Percentiles rank a stretch among this genome's conserved stretches.
These are phyloP conservation scores for Aspergillus sparsus DNA, from an alignment of 495 filamentous ascomycete genomes.

Conservation along the genomic window DNA sequence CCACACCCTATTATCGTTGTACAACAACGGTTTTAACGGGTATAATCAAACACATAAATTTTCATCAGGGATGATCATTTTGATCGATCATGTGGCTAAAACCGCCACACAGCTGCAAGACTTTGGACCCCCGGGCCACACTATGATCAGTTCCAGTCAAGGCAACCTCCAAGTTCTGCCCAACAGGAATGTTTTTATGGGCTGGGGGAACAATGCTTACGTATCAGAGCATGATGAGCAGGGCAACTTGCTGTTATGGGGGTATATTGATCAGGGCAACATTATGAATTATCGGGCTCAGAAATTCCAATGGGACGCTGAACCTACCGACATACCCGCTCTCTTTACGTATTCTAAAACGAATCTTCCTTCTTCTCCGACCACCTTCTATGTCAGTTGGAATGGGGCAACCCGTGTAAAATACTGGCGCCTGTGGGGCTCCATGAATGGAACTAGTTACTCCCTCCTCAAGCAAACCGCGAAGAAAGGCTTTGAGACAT, in stretches of 20 bases:
- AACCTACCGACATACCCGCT: constrained; percentile 46
- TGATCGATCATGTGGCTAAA: constrained; percentile 53
- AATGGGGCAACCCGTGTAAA: constrained; percentile 50
- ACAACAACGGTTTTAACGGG: constrained; percentile 57
- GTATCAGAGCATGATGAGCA: constrained; percentile 58
- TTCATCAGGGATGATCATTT: constrained; percentile 60
- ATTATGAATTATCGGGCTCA: constrained; percentile 50
- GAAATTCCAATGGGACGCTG: constrained; percentile 48
- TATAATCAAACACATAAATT: constrained; percentile 49
- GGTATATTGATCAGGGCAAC: constrained; percentile 34
- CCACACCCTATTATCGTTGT: constrained; percentile 53
- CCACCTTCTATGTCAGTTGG: constrained; percentile 50
- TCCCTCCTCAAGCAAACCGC: constrained; percentile 31
- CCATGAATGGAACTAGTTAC: constrained; percentile 36
- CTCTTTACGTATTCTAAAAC: constrained; percentile 46
- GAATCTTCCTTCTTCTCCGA: constrained; percentile 31
- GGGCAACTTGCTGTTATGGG: constrained; percentile 56
- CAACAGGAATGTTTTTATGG: constrained; percentile 57
- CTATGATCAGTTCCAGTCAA: constrained; percentile 58
- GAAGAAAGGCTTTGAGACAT: constrained; percentile 47
- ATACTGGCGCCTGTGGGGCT: constrained; percentile 45
- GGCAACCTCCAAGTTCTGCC: constrained; percentile 61
- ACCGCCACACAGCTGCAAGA: constrained; percentile 50
- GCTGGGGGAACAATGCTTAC: constrained; percentile 61
- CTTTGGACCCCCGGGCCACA: constrained; percentile 42